Conservation (phyloP, 345 rosid genomes). For the Populus deltoides region DNA sequence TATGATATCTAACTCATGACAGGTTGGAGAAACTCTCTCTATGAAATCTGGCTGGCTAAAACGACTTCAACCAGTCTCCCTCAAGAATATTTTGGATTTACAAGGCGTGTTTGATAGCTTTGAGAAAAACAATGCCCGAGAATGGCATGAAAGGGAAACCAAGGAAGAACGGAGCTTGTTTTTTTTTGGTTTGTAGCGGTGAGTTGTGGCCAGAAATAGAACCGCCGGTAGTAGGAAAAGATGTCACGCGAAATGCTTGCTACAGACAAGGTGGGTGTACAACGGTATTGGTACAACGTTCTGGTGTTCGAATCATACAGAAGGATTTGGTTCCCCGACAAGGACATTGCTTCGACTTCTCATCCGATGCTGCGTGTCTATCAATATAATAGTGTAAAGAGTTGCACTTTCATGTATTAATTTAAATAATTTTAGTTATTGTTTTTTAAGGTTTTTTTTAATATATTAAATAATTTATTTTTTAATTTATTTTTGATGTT, state of each 20-base stretch:
- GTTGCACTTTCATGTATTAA: neutral
- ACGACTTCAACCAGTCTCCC: no score
- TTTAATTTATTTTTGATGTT: no score
- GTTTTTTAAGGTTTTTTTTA: no score
- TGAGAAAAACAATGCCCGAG: neutral
- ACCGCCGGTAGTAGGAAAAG: neutral
- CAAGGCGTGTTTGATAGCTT: no score
- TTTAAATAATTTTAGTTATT: no score
- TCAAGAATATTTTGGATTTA: no score
- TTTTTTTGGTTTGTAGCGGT: neutral
- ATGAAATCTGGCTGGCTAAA: no score
- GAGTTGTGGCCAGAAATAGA: neutral
- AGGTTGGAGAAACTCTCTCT: no score
- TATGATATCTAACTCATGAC: neutral
- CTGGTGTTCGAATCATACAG: slow-evolving; percentile 13
- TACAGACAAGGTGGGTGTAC: neutral
- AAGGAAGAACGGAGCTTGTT: neutral
- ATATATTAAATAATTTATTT: no score
- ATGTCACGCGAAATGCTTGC: neutral
- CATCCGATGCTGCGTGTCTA: neutral
- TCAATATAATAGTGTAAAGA: neutral
- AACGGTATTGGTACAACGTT: neutral
- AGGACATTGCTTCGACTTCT: neutral
- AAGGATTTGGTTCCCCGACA: neutral
- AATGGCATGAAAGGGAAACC: neutral